These are phyloP conservation scores for Musa balbisiana DNA, from an alignment of 202 grass and related monocot species.

Conservation along the genomic window DNA sequence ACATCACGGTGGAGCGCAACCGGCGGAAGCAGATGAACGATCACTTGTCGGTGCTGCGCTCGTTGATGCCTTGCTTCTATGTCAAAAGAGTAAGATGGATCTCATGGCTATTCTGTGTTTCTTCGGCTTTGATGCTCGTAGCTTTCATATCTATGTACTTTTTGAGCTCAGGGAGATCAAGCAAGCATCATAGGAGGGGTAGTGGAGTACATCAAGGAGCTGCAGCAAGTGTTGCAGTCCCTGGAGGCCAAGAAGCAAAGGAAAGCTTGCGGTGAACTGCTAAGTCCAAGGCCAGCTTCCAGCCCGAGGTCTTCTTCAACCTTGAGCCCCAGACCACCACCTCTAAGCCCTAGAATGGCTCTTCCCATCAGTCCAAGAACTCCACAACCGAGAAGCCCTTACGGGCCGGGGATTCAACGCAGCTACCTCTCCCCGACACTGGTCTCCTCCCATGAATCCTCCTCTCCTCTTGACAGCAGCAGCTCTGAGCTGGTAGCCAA, in stretches of 20 bases:
- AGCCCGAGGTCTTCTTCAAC: constrained; percentile 20
- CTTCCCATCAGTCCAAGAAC: no score
- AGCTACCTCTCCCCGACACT: constrained; percentile 46
- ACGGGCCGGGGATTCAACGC: constrained; percentile 30
- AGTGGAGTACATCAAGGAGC: constrained; percentile 95
- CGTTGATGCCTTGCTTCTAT: constrained; percentile 26
- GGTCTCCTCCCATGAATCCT: constrained; percentile 7
- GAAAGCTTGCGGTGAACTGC: constrained; percentile 61
- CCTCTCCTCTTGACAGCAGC: constrained; percentile 13
- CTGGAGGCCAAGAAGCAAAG: constrained; percentile 90
- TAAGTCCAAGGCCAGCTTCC: constrained; percentile 49
- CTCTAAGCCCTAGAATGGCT: constrained; percentile 23
- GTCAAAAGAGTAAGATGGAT: constrained; percentile 6
- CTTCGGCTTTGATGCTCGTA: no score
- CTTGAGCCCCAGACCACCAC: constrained; percentile 42
- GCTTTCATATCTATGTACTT: no score
- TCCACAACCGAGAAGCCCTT: constrained; percentile 42
- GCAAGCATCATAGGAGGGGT: constrained; percentile 96
- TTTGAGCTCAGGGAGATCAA: constrained; percentile 58
- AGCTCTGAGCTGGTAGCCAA: constrained; percentile 39
- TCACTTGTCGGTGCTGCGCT: constrained; percentile 13
- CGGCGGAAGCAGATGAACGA: constrained; percentile 30
- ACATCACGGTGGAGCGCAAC: constrained; percentile 31
- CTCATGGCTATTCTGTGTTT: no score
- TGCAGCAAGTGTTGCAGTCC: constrained; percentile 77